Percentiles rank a stretch among this genome's conserved stretches.
phyloP scores from a whole-genome alignment of 139 green algal species.

The Tetraselmis chui region DNA sequence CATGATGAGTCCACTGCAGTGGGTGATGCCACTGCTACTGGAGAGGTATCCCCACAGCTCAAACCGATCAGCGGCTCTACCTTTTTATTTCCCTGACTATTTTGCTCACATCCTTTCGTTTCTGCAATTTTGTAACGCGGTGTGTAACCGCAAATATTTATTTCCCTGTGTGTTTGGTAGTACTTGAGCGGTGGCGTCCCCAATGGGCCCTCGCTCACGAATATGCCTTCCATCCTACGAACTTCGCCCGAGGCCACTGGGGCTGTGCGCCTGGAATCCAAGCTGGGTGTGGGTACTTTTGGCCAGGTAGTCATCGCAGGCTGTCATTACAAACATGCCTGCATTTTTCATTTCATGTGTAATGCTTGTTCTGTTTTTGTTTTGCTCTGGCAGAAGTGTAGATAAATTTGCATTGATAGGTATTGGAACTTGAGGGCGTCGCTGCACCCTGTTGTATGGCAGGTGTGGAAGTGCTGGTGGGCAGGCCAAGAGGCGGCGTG shows the following conservation, averaged over 20 bases:
- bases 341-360: not conserved
- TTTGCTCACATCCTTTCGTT: not conserved
- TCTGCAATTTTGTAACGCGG: not conserved
- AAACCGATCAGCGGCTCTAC: no score
- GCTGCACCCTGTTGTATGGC: no score
- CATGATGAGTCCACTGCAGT: no score
- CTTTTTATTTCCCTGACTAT: no score
- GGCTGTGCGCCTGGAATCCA: not conserved
- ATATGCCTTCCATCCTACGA: not conserved
- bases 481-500: not conserved
- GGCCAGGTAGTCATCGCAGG: not conserved
- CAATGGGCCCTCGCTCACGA: not conserved
- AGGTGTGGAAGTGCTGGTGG: not conserved
- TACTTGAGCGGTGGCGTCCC: not conserved
- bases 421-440: no score
- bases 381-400: not conserved
- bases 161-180: not conserved
- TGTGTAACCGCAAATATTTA: not conserved
- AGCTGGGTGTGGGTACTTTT: not conserved
- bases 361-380: not conserved
- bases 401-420: no score
- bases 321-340: not conserved
- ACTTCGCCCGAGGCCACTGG: not conserved
- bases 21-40: no score
- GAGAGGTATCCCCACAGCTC: no score